Conservation (phyloP, 257 asterid species). For the Solanum bulbocastanum region DNA sequence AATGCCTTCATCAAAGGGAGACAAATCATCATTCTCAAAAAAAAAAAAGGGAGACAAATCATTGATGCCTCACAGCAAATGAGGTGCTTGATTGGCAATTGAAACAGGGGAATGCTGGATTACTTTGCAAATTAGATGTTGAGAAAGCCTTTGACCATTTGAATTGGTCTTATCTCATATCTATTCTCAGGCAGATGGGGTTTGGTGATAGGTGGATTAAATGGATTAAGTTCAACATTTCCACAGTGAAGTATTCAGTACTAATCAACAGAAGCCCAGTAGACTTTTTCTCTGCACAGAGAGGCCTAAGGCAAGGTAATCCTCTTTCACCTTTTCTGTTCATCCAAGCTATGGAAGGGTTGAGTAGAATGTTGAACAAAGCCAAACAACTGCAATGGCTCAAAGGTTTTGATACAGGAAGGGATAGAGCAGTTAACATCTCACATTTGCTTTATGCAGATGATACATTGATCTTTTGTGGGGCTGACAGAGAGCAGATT, state of each 20-base stretch:
- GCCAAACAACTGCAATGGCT: not conserved
- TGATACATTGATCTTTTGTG: not conserved
- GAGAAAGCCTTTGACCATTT: not conserved
- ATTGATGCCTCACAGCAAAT: not conserved
- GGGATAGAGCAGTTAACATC: not conserved
- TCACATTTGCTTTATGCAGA: not conserved
- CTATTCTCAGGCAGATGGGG: not conserved
- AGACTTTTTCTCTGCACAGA: not conserved
- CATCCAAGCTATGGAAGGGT: not conserved
- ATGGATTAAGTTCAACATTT: not conserved
- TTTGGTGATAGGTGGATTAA: not conserved
- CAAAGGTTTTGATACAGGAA: not conserved
- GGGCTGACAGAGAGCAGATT: not conserved
- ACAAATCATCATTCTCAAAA: too few relatives aligned
- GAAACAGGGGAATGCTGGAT: not conserved
- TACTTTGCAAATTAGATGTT: not conserved
- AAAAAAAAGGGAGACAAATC: not conserved
- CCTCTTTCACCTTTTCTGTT: not conserved
- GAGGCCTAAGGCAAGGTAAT: not conserved
- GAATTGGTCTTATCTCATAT: not conserved
- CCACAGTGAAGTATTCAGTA: not conserved
- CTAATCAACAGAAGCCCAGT: not conserved
- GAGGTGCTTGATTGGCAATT: not conserved
- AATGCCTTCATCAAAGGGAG: too few relatives aligned
- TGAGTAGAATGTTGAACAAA: not conserved